These are phyloP conservation scores for Metarhizium rileyi DNA, from an alignment of 2,329 filamentous ascomycete species.

Conservation along the genomic window DNA sequence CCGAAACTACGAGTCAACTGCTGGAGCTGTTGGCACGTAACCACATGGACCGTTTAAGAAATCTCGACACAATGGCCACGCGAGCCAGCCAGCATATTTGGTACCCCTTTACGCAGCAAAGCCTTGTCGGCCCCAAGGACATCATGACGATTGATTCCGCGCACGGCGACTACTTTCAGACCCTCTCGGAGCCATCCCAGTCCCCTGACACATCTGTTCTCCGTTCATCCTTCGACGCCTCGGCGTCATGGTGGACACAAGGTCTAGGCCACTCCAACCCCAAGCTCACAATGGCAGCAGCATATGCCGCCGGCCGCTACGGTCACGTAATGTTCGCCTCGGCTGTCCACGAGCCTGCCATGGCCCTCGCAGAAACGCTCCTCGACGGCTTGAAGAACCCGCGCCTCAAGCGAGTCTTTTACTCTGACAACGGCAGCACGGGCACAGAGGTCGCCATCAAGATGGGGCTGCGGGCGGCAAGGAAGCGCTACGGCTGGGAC, in stretches of 20 bases:
- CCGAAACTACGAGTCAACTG: slow-evolving; percentile 31
- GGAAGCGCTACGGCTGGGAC: slow-evolving; percentile 56
- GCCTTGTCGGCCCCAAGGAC: slow-evolving; percentile 46
- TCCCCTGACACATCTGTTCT: slow-evolving; percentile 11
- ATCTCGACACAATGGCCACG: slow-evolving; percentile 50
- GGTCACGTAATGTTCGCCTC: slow-evolving; percentile 84
- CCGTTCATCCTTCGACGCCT: slow-evolving; percentile 65
- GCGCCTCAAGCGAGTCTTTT: slow-evolving; percentile 64
- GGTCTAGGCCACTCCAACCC: slow-evolving; percentile 74
- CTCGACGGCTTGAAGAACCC: slow-evolving; percentile 51
- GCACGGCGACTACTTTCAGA: slow-evolving; percentile 69
- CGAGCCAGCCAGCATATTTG: slow-evolving; percentile 60
- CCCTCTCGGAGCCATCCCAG: slow-evolving; percentile 14
- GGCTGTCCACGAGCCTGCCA: slow-evolving; percentile 67
- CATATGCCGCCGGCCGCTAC: slow-evolving; percentile 73
- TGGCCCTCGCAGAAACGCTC: slow-evolving; percentile 57
- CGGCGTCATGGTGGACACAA: slow-evolving; percentile 88
- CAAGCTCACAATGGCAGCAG: slow-evolving; percentile 60
- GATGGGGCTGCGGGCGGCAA: slow-evolving; percentile 67
- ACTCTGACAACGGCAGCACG: slow-evolving; percentile 75
- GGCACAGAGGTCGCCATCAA: slow-evolving; percentile 78
- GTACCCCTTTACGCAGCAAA: slow-evolving; percentile 84
- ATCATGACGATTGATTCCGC: slow-evolving; percentile 75
- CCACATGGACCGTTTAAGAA: slow-evolving; percentile 46
- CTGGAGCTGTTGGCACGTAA: slow-evolving; percentile 40